Evolutionary conservation across 805 yeast species (phyloP), one percentile per base, ranked within the genome.

Genomic region (Candida succiphila): DNA sequence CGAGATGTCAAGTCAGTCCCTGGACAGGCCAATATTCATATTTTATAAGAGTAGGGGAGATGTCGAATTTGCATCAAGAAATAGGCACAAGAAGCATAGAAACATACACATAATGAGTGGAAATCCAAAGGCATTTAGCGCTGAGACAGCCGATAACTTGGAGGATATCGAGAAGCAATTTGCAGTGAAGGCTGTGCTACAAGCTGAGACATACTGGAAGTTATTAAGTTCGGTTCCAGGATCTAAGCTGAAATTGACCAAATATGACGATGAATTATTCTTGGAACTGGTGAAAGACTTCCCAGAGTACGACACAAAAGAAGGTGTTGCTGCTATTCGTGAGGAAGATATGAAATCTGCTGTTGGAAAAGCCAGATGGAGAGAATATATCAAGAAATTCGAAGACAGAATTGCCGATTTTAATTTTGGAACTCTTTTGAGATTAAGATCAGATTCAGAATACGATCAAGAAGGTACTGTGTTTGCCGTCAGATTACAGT

Each of bases 161-260:
- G 97, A 89, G 60, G 95, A 86, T 49, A 86, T 92, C 51, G 98
- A 92, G 61, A 86, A 77, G 69, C 97, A 92, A 64, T 92, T 92
- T 52, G 97, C 98, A 27, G 98, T 92, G 38, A 85, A 82, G 60
- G 98, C 97, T 5, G 98, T 92, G 14, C 78, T 74, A 58, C 97
- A 92, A 57, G 92, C 95, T 37, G 94, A 86, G 52, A 79, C 95
- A 2, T 92, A 89, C 70, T 92, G 96, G 95, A 67, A 69, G 31
- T 58, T 92, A 37, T 61, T 92, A 35, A 70, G 71, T 37, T 74
- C 75, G 45, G 63, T 87, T 36, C 77, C 80, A 40, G 96, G 94
- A n/a, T 72, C 92, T 28, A 73, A 71, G 45, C 67, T 89, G 42
- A 81, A 75, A 53, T 65, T 83, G 39, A 81, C 92, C 32, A 67